Evolutionary conservation across 2,329 filamentous ascomycete genomes (phyloP), one percentile per base, ranked within the genome.

Genomic region (Phyllosticta citriasiana): DNA sequence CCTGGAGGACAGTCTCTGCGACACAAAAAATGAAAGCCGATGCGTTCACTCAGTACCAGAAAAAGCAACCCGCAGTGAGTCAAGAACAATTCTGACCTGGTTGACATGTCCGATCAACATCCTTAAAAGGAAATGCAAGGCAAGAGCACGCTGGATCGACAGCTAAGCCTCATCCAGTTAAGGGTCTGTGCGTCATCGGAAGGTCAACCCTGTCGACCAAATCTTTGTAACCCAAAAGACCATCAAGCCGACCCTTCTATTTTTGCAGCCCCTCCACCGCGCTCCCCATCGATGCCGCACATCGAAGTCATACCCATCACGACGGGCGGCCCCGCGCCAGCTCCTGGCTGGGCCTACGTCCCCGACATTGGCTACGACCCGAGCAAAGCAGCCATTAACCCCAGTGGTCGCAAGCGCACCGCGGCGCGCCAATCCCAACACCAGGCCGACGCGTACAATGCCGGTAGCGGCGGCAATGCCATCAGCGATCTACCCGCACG

Each of bases 331-430:
- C 85, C 85, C 16, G 83, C 84, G 53, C 79, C 82, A 53, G 88
- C 90, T 1, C 91, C 93, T 0, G 93, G 93, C 69, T 97, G 91
- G 88, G 91, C 91, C 12, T 96, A 96, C 72, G 89, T 97, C 1
- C 86, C 91, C 30, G 90, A 96, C 70, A 86, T 83, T 16, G 71
- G 82, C 73, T 80, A 82, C 61, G 80, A 84, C 60, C 80, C 82
- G 12, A 80, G 84, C 9, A 80, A 82, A 66, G 72, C 77, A 57
- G 72, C 79, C 58, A 79, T 80, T 63, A 76, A 79, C 66, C 76
- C 77, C 75, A 81, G 79, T 70, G 71, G 76, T 73, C 69, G 78
- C 72, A 96, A 95, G 76, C 88, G 91, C 68, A 86, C 84, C 30
- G 82, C 84, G 22, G 68, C 72, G 55, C 68, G 69, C 50, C 66